Conservation (phyloP, 768 basidiomycete genomes). For the Hygrocybe punicea region DNA sequence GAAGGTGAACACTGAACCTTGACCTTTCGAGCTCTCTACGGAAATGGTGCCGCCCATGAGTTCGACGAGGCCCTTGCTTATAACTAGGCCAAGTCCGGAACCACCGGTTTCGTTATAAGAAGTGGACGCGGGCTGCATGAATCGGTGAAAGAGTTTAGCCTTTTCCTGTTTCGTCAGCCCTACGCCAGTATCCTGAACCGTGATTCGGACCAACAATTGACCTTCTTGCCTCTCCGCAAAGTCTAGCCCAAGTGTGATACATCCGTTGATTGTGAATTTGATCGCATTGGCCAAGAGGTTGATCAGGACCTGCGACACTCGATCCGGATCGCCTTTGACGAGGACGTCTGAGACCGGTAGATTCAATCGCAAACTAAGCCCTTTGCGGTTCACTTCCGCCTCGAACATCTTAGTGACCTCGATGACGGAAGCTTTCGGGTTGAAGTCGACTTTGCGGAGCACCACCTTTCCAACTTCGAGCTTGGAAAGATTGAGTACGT, state of each 20-base stretch:
- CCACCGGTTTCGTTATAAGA: constrained; percentile 5
- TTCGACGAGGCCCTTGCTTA: constrained; percentile 8
- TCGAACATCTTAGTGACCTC: constrained; percentile 6
- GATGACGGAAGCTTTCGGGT: constrained; percentile 2
- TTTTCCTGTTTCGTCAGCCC: constrained; percentile 4
- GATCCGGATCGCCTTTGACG: constrained; percentile 6
- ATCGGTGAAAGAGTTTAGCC: constrained; percentile 9
- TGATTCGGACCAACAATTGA: neutral
- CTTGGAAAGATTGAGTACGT: constrained; percentile 8
- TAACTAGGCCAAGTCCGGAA: constrained; percentile 7
- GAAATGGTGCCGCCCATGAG: constrained; percentile 9
- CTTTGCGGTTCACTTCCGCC: constrained; percentile 7
- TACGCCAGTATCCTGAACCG: constrained; percentile 3
- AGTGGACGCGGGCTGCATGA: constrained; percentile 9
- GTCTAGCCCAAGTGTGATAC: constrained; percentile 4
- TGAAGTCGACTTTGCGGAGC: constrained; percentile 7
- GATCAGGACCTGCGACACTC: constrained; percentile 9
- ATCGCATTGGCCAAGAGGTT: constrained; percentile 7
- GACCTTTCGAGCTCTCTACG: constrained; percentile 6
- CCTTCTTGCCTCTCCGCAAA: neutral
- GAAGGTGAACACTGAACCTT: constrained; percentile 7
- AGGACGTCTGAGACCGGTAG: constrained; percentile 5
- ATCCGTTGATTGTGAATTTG: constrained; percentile 5
- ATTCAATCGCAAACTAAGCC: constrained; percentile 3
- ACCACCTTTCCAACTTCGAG: constrained; percentile 7